Percentiles rank a stretch among this genome's conserved stretches.
These are phyloP conservation scores for Cercospora sp. DNA, from an alignment of 2,329 filamentous ascomycete genomes.

Conservation along the genomic window DNA sequence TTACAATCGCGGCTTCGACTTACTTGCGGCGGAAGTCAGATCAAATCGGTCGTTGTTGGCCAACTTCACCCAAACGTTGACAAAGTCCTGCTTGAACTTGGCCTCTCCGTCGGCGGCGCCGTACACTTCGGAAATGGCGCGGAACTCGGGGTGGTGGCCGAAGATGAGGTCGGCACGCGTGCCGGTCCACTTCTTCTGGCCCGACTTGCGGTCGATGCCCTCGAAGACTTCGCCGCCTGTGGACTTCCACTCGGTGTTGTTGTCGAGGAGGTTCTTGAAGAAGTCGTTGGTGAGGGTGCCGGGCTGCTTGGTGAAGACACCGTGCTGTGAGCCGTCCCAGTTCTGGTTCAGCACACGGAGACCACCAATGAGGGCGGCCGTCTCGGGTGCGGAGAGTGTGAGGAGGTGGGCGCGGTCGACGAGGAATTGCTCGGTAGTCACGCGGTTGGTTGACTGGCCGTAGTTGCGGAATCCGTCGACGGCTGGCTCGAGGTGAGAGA, in stretches of 20 bases:
- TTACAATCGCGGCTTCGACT: constrained; percentile 18
- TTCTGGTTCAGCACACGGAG: constrained; percentile 69
- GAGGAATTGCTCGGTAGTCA: constrained; percentile 67
- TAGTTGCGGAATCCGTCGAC: constrained; percentile 83
- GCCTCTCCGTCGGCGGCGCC: constrained; percentile 58
- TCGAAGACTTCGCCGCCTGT: constrained; percentile 60
- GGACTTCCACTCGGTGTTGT: constrained; percentile 64
- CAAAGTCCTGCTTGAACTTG: constrained; percentile 71
- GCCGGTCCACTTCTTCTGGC: constrained; percentile 66
- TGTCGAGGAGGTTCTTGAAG: constrained; percentile 76
- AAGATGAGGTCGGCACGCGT: constrained; percentile 70
- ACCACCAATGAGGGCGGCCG: constrained; percentile 71
- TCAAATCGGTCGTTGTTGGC: constrained; percentile 74
- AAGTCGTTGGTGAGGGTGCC: constrained; percentile 76
- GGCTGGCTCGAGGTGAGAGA: constrained; percentile 65
- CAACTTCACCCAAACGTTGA: constrained; percentile 71
- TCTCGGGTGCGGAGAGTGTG: constrained; percentile 67
- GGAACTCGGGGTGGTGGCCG: constrained; percentile 72
- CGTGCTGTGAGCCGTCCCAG: constrained; percentile 66
- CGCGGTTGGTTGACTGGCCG: constrained; percentile 61
- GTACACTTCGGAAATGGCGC: constrained; percentile 70
- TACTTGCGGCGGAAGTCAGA: constrained; percentile 35
- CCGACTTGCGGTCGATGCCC: constrained; percentile 65
- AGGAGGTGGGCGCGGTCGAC: constrained; percentile 72
- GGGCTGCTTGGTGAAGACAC: constrained; percentile 67